Evolutionary conservation across 2,329 filamentous ascomycete species (phyloP).

Genomic region (Exophiala calicioides): DNA sequence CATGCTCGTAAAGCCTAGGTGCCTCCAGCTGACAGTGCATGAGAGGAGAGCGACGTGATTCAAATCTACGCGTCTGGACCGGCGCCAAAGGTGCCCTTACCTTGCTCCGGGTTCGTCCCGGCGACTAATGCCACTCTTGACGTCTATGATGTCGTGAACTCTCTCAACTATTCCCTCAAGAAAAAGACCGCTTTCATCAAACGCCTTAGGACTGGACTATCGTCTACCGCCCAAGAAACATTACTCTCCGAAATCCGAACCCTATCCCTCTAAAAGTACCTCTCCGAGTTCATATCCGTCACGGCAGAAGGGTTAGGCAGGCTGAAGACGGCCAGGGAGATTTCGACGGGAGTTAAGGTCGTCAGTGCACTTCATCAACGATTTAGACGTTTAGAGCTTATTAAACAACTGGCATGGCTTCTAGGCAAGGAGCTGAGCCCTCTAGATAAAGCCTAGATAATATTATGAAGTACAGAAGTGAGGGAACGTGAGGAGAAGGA

Average conservation of each 20-base stretch:
- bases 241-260: slow-evolving; percentile 89
- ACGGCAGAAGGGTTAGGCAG: slow-evolving; percentile 93
- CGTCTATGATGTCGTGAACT: slow-evolving; percentile 72
- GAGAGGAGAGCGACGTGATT: slow-evolving; percentile 81
- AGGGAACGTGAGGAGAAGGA: slow-evolving; percentile 97
- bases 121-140: slow-evolving; percentile 48
- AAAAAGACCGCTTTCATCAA: slow-evolving; percentile 99
- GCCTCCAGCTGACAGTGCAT: slow-evolving; percentile 14
- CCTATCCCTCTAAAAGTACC: slow-evolving; percentile 90
- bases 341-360: slow-evolving; percentile 87
- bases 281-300: slow-evolving; percentile 94
- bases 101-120: slow-evolving; percentile 2
- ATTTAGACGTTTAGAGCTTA: slow-evolving; percentile 88
- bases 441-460: slow-evolving; percentile 81
- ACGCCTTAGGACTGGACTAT: slow-evolving; percentile 86
- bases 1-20: slow-evolving; percentile 3
- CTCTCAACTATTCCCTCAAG: slow-evolving; percentile 91
- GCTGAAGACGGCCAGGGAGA: slow-evolving; percentile 84
- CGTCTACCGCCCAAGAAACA: slow-evolving; percentile 72
- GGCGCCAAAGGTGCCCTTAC: slow-evolving; percentile 72
- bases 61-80: slow-evolving; percentile 86
- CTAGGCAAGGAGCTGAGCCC: slow-evolving; percentile 87
- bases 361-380: slow-evolving; percentile 94
- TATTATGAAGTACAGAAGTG: slow-evolving; percentile 74
- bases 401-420: slow-evolving; percentile 87